Evolutionary conservation across 23 red algal genomes (phyloP).

Genomic region (Gracilariopsis chorda): DNA sequence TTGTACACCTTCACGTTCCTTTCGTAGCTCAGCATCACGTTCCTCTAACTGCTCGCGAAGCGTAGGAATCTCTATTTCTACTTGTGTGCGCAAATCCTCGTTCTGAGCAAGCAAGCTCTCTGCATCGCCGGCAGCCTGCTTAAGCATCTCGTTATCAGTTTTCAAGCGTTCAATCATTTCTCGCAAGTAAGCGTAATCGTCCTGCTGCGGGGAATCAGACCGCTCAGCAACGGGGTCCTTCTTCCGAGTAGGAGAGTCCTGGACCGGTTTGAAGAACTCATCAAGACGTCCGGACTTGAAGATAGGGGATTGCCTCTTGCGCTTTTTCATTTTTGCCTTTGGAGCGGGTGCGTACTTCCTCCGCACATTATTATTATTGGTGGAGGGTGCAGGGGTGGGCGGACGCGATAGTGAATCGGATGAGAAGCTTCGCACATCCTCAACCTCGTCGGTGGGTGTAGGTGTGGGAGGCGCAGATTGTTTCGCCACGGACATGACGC

Average conservation of each 20-base stretch:
- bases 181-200: slow-evolving; percentile 24
- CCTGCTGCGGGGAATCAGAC: not conserved
- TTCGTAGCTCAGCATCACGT: not conserved
- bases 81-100: slow-evolving; percentile 42
- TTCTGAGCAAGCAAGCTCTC: slow-evolving; percentile 35
- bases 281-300: slow-evolving; percentile 31
- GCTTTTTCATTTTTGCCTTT: slow-evolving; percentile 24
- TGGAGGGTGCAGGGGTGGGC: not conserved
- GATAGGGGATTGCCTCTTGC: slow-evolving; percentile 7
- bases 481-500: not conserved
- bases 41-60: slow-evolving; percentile 37
- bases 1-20: not conserved
- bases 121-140: not conserved
- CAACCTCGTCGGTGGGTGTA: slow-evolving; percentile 20
- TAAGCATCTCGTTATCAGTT: slow-evolving; percentile 30
- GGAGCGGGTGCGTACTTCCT: slow-evolving; percentile 32
- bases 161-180: slow-evolving; percentile 16
- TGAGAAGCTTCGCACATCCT: slow-evolving; percentile 52
- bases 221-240: not conserved
- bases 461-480: not conserved
- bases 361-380: slow-evolving; percentile 18
- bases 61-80: slow-evolving; percentile 34
- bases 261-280: slow-evolving; percentile 54
- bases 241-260: not conserved
- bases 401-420: slow-evolving; percentile 26